These are phyloP conservation scores for Penium margaritaceum DNA, from an alignment of 139 green algal species.

Conservation along the genomic window DNA sequence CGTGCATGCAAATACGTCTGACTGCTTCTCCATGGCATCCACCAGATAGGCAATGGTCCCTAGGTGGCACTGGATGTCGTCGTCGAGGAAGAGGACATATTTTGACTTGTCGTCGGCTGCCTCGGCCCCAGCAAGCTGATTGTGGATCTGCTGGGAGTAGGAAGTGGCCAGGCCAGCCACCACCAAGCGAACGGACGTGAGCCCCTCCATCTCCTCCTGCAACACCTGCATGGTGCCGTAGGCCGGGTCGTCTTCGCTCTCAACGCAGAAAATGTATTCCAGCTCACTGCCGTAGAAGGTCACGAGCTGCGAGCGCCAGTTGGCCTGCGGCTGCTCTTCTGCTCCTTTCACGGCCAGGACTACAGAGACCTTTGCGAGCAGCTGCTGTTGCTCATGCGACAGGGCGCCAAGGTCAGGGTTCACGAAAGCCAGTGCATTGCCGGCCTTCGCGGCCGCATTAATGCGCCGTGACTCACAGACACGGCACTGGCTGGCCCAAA, in stretches of 20 bases:
- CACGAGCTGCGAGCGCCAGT: constrained; percentile 29
- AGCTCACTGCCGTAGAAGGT: constrained; percentile 13
- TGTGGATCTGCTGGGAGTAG: constrained; percentile 48
- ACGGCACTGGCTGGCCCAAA: constrained; percentile 20
- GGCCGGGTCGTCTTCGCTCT: constrained; percentile 23
- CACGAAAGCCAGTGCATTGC: constrained; percentile 17
- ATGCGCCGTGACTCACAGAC: not conserved
- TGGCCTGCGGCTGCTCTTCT: constrained; percentile 1
- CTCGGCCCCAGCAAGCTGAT: constrained; percentile 25
- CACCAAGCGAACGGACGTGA: not conserved
- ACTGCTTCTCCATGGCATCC: constrained; percentile 56
- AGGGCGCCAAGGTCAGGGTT: not conserved
- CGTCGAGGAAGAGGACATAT: constrained; percentile 83
- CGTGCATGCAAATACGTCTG: constrained; percentile 67
- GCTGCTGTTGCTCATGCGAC: not conserved
- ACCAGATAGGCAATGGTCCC: constrained; percentile 59
- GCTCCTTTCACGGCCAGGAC: constrained; percentile 25
- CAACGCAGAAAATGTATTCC: constrained; percentile 36
- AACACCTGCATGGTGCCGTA: not conserved
- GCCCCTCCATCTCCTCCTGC: not conserved
- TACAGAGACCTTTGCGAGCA: constrained; percentile 21
- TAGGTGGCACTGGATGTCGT: constrained; percentile 78
- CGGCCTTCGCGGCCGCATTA: not conserved
- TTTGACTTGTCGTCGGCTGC: constrained; percentile 14
- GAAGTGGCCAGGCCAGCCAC: constrained; percentile 23